Evolutionary conservation across 2,329 filamentous ascomycete genomes (phyloP).

Genomic region (Zelopaecilomyces penicillatus): DNA sequence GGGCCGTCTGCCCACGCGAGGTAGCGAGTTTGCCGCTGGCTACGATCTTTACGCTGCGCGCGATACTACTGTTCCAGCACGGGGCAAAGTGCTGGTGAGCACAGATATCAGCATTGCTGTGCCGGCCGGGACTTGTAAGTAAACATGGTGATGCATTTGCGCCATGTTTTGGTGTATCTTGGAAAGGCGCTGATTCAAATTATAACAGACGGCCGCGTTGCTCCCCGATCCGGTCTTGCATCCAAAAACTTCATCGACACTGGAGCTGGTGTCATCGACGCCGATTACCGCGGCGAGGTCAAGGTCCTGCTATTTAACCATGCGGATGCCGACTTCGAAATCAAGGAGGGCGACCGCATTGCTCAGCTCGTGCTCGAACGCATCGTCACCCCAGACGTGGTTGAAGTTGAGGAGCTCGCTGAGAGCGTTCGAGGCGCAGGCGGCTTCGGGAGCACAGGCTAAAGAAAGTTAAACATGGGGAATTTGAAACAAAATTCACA

Average conservation of each 20-base stretch:
- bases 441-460: constrained; percentile 83
- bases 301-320: constrained; percentile 96
- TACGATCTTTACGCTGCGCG: constrained; percentile 86
- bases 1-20: constrained; percentile 77
- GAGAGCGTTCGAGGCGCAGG: constrained; percentile 86
- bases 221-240: constrained; percentile 83
- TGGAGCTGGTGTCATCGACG: constrained; percentile 93
- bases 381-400: constrained; percentile 85
- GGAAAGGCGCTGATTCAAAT: constrained; percentile 3
- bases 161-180: background rate
- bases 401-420: constrained; percentile 81
- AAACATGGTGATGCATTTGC: background rate
- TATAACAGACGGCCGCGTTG: constrained; percentile 71
- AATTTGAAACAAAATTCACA: no score
- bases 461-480: constrained; percentile 1
- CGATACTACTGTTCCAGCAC: constrained; percentile 65
- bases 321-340: constrained; percentile 67
- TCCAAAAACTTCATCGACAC: constrained; percentile 94
- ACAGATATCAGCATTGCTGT: constrained; percentile 90
- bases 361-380: constrained; percentile 91
- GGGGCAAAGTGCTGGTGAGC: constrained; percentile 78
- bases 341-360: constrained; percentile 81
- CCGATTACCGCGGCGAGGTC: constrained; percentile 89
- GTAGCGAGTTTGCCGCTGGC: constrained; percentile 81
- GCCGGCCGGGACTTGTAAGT: constrained; percentile 78